These are phyloP conservation scores for Starmerella riodocensis DNA, from an alignment of 805 yeast species.

Conservation along the genomic window DNA sequence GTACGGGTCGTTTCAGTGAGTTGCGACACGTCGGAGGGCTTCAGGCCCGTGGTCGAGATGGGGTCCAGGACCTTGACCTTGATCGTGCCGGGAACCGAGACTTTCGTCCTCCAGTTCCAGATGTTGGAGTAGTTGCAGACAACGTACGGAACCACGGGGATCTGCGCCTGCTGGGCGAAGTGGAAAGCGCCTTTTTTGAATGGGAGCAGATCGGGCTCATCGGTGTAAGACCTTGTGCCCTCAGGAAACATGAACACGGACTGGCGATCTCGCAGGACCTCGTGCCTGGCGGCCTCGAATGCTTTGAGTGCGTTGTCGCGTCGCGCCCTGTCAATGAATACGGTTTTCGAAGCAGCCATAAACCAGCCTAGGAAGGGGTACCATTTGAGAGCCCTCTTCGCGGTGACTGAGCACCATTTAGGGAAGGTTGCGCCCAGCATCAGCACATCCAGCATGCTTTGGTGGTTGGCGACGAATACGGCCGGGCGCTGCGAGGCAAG, in stretches of 20 bases:
- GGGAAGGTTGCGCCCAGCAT: conserved; percentile 77
- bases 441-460: conserved; percentile 72
- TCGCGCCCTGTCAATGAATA: conserved; percentile 74
- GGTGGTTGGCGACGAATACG: conserved; percentile 76
- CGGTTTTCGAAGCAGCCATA: conserved; percentile 80
- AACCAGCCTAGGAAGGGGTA: conserved; percentile 95
- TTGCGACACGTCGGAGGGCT: conserved; percentile 54
- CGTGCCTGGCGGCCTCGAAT: conserved; percentile 52
- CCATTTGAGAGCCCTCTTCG: conserved; percentile 70
- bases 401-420: conserved; percentile 78
- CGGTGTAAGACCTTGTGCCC: conserved; percentile 81
- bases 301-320: conserved; percentile 64
- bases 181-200: conserved; percentile 98
- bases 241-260: conserved; percentile 89
- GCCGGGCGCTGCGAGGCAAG: conserved; percentile 48
- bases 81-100: conserved; percentile 67
- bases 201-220: conserved; percentile 58
- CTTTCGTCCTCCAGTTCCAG: conserved; percentile 44
- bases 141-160: conserved; percentile 81
- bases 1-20: conserved; percentile 46
- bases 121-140: conserved; percentile 74
- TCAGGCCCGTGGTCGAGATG: conserved; percentile 52
- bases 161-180: conserved; percentile 80
- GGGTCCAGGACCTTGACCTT: conserved; percentile 72
- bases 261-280: conserved; percentile 49